Evolutionary conservation across 495 filamentous ascomycete genomes (phyloP).

Genomic region (Articulospora tetracladia): DNA sequence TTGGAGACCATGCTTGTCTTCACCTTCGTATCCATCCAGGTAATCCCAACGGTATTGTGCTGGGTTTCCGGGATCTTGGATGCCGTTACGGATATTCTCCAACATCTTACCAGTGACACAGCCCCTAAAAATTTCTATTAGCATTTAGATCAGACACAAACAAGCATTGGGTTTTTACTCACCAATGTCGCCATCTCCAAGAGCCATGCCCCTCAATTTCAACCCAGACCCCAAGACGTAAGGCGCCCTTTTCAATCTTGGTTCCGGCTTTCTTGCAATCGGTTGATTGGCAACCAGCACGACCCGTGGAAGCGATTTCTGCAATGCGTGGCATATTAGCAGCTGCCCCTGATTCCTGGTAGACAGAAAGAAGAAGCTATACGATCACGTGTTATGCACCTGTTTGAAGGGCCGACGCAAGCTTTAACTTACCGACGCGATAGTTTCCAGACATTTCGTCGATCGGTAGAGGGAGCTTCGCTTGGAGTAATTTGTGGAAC

Average conservation of each 20-base stretch:
- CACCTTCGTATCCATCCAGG: conserved; percentile 60
- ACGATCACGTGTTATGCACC: too few relatives aligned
- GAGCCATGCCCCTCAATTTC: conserved; percentile 40
- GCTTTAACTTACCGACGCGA: neutral
- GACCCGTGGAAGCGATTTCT: conserved; percentile 19
- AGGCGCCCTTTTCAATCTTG: conserved; percentile 64
- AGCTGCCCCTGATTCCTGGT: neutral
- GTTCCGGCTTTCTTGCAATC: conserved; percentile 22
- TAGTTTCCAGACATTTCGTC: neutral
- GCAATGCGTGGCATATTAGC: neutral
- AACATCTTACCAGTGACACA: conserved; percentile 64
- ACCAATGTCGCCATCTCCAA: conserved; percentile 70
- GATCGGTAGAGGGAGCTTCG: neutral
- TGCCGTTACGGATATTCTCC: conserved; percentile 37
- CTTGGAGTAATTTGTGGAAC: neutral
- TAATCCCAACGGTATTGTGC: conserved; percentile 22
- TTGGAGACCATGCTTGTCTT: conserved; percentile 17
- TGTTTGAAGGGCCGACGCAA: too few relatives aligned
- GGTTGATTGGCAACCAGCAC: conserved; percentile 17
- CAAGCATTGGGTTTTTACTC: conserved; percentile 19
- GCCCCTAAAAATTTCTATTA: conserved; percentile 49
- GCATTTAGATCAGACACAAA: neutral
- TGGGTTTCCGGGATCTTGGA: conserved; percentile 20
- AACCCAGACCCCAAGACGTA: conserved; percentile 60
- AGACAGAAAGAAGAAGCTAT: too few relatives aligned